These are phyloP conservation scores for Vitis amurensis DNA, from an alignment of 164 flowering plant genomes.

Conservation along the genomic window DNA sequence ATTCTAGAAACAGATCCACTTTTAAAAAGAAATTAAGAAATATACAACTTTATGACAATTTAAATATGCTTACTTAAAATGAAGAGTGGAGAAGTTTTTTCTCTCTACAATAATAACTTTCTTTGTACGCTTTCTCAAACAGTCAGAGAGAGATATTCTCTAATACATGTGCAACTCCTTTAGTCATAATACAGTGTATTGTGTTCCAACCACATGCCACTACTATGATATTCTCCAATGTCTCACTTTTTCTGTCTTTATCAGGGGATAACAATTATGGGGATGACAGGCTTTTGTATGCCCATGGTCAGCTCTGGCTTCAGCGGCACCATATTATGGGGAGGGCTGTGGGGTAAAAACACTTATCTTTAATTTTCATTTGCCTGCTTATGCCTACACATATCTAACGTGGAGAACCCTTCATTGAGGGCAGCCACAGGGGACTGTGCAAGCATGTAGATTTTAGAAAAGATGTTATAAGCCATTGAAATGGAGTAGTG, in stretches of 20 bases:
- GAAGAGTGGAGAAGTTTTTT: too few relatives aligned
- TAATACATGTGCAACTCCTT: not conserved
- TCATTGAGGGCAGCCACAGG: too few relatives aligned
- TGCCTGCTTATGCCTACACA: not conserved
- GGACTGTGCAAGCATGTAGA: too few relatives aligned
- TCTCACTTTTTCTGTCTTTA: not conserved
- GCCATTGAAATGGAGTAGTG: too few relatives aligned
- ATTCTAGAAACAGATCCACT: too few relatives aligned
- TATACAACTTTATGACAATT: too few relatives aligned
- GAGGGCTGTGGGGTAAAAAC: constrained; percentile 67
- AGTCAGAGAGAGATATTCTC: too few relatives aligned
- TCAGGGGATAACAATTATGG: constrained; percentile 68
- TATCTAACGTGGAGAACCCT: not conserved
- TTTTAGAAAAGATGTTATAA: too few relatives aligned
- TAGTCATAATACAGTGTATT: not conserved
- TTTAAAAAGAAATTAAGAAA: too few relatives aligned
- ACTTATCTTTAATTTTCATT: not conserved
- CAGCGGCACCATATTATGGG: constrained; percentile 74
- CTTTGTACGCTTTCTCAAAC: too few relatives aligned
- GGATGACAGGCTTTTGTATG: constrained; percentile 70
- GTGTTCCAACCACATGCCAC: not conserved
- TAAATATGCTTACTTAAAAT: too few relatives aligned
- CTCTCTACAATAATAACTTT: too few relatives aligned
- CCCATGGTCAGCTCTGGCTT: constrained; percentile 76
- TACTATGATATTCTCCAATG: not conserved